phyloP scores from a whole-genome alignment of 2,329 filamentous ascomycete genomes.

The Sphaerulina vaccinii region DNA sequence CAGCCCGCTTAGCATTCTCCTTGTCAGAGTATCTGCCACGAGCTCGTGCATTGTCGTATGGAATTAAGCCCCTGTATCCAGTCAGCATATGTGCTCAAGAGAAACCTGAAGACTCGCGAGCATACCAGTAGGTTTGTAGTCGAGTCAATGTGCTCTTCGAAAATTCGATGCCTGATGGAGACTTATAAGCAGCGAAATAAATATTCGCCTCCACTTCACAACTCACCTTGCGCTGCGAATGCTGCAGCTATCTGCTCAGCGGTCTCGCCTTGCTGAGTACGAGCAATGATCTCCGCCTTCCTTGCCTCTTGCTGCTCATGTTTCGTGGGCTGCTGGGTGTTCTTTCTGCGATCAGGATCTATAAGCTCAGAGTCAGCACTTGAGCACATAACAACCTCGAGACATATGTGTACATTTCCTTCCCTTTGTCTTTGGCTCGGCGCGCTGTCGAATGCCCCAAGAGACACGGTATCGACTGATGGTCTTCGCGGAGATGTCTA shows the following conservation, averaged over 20 bases:
- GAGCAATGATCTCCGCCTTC: slow-evolving; percentile 25
- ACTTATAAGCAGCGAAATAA: too few species aligned
- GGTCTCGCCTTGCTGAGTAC: slow-evolving; percentile 26
- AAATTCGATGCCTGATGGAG: slow-evolving; percentile 13
- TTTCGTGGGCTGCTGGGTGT: slow-evolving; percentile 2
- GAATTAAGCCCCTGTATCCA: slow-evolving; percentile 20
- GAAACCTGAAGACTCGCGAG: background rate
- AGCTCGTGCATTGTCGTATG: slow-evolving; percentile 27
- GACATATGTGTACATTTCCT: slow-evolving; percentile 10
- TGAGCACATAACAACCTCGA: background rate
- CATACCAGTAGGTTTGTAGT: slow-evolving; percentile 27
- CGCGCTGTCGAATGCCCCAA: slow-evolving; percentile 29
- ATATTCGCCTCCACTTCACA: too few species aligned
- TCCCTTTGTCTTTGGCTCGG: slow-evolving; percentile 20
- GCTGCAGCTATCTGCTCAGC: slow-evolving; percentile 30
- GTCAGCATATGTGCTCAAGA: background rate
- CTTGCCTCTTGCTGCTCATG: slow-evolving; percentile 19
- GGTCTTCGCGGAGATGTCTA: slow-evolving; percentile 26
- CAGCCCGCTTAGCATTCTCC: slow-evolving; percentile 16
- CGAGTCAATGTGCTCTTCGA: slow-evolving; percentile 27
- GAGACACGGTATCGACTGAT: slow-evolving; percentile 27
- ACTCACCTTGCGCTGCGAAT: slow-evolving; percentile 21
- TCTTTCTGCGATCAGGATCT: slow-evolving; percentile 5
- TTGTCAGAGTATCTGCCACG: slow-evolving; percentile 22
- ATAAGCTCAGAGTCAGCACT: background rate